Base-by-base conservation (phyloP, 116 monocot species). In the Dioscorea cayenensis region DNA sequence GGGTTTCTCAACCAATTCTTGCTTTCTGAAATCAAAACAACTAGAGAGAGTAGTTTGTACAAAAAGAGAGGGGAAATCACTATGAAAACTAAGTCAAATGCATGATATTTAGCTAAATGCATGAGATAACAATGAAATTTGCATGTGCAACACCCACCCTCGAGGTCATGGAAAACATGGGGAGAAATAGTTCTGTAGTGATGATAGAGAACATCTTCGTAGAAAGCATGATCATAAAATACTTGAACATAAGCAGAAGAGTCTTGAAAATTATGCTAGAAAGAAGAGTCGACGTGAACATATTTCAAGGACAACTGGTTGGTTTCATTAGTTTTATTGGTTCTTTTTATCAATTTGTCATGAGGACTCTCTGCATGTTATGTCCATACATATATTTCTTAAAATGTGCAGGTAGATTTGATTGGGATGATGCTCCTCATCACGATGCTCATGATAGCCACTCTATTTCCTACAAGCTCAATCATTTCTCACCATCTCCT, bases 401-500 rank as follows among this genome's bases (percentile, higher is more conserved):
- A 72, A 8, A 21, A 66, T 38, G 72, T 58, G 66, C 71, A 92
- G 95, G 19, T 71, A 72, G 85, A 70, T 87, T 84, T 59, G 87
- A 87, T 10, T 95, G 95, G 95, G 95, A 95, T 73, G 80, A 87
- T 76, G 87, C 92, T 8, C 92, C 95, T 58, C 86, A 72, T 52
- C 79, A 76, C 21, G 78, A 78, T 71, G 67, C 61, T 75, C 74
- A 83, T 23, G 89, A 89, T 60, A 71, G 36, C 35, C 77, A 82
- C 51, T 78, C 83, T 55, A 60, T 36, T 16, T 60, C 84, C 63
- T 66, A 74, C 27, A 81, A 81, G 59, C 70, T 79, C 23, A 78
- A 73, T 9, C 74, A 65, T 52, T 69, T 84, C 60, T 87, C 91
- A 74, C 89, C 82, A 68, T 95, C 87, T 51, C 95, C 95, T 36